Conservation (phyloP, 2,329 filamentous ascomycete genomes). For the Penicillium occitanis region DNA sequence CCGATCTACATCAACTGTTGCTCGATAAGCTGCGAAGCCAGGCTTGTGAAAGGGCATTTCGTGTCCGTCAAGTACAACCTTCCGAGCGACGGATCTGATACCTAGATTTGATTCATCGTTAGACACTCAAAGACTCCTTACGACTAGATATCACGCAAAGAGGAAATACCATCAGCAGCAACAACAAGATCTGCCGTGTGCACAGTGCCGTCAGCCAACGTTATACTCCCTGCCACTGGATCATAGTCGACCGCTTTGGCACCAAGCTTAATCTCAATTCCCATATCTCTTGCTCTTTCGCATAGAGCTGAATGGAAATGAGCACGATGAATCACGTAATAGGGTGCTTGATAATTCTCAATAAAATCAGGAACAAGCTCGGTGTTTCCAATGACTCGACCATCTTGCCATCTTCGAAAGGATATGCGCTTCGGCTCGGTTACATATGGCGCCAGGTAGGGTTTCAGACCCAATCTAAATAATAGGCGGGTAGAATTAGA, state of each 20-base stretch:
- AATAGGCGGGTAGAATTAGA: constrained; percentile 32
- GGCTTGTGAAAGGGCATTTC: constrained; percentile 47
- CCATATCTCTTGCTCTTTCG: constrained; percentile 6
- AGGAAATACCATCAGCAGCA: constrained; percentile 15
- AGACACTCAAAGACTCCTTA: neutral
- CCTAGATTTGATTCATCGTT: constrained; percentile 1
- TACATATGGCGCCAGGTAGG: constrained; percentile 26
- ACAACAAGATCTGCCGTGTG: constrained; percentile 13
- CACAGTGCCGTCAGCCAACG: neutral
- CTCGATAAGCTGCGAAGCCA: constrained; percentile 46
- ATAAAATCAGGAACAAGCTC: constrained; percentile 2
- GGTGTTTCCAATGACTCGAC: constrained; percentile 26
- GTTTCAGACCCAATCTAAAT: constrained; percentile 28
- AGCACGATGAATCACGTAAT: constrained; percentile 51
- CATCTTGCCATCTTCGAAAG: constrained; percentile 31
- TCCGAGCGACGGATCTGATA: constrained; percentile 18
- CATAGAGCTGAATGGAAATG: constrained; percentile 42
- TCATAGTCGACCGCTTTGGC: constrained; percentile 2
- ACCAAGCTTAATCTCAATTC: constrained; percentile 18
- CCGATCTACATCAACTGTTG: constrained; percentile 40
- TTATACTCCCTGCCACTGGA: neutral
- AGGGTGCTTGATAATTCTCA: constrained; percentile 36
- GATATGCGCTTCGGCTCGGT: constrained; percentile 31
- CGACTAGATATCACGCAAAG: neutral
- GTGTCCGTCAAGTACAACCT: constrained; percentile 37